Conservation (phyloP, 495 filamentous ascomycete species). For the Lasiosphaeriaceae sp. region DNA sequence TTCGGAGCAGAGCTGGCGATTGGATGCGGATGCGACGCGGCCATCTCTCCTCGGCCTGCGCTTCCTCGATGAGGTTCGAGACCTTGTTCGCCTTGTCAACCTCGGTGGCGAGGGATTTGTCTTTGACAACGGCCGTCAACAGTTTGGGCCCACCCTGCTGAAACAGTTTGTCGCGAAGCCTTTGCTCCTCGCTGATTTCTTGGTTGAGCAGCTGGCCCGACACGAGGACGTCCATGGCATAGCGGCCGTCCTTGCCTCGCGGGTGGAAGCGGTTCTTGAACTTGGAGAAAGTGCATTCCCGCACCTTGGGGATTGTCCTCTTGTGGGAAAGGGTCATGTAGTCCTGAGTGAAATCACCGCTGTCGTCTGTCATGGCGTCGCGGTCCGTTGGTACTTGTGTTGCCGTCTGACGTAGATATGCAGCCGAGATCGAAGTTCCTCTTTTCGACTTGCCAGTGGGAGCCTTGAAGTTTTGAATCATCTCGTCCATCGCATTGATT, state of each 20-base stretch:
- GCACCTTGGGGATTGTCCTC: slow-evolving; percentile 16
- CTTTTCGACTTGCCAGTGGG: no score
- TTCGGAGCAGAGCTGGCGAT: slow-evolving; percentile 32
- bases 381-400: no score
- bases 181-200: slow-evolving; percentile 30
- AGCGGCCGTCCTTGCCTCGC: slow-evolving; percentile 22
- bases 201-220: slow-evolving; percentile 24
- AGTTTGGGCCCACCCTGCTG: background rate
- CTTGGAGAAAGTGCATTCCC: slow-evolving; percentile 31
- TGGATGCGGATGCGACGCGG: slow-evolving; percentile 38
- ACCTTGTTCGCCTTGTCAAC: slow-evolving; percentile 8
- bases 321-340: slow-evolving; percentile 8
- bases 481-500: slow-evolving; percentile 1
- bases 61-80: slow-evolving; percentile 11
- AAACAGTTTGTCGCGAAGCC: slow-evolving; percentile 13
- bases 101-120: slow-evolving; percentile 14
- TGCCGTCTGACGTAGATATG: background rate
- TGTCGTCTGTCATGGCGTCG: slow-evolving; percentile 15
- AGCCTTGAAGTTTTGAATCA: background rate
- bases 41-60: slow-evolving; percentile 26
- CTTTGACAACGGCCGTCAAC: slow-evolving; percentile 21
- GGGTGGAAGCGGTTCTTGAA: slow-evolving; percentile 38
- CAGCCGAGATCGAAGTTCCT: background rate
- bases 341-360: slow-evolving; percentile 2
- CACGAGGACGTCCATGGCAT: slow-evolving; percentile 32